Evolutionary conservation across 1,284 basidiomycete species (phyloP).

Genomic region (Nidula niveotomentosa): DNA sequence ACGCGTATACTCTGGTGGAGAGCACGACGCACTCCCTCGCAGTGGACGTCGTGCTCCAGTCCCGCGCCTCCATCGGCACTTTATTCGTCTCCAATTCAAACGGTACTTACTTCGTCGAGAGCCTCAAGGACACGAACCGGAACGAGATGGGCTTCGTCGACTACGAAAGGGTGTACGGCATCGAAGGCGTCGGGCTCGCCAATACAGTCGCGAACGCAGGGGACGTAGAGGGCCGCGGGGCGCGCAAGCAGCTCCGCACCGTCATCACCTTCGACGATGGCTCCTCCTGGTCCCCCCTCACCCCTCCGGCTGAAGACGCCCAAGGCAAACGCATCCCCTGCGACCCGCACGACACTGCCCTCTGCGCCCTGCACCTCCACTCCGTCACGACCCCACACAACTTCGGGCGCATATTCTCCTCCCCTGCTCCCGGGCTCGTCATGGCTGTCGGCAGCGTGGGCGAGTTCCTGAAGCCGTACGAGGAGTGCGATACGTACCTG

Average conservation of each 20-base stretch:
- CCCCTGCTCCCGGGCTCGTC: constrained; percentile 89
- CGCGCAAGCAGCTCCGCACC: constrained; percentile 70
- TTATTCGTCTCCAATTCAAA: constrained; percentile 94
- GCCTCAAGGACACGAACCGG: constrained; percentile 87
- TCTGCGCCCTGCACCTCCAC: constrained; percentile 88
- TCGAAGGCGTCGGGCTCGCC: constrained; percentile 93
- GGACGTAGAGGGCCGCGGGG: constrained; percentile 70
- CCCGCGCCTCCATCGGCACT: constrained; percentile 77
- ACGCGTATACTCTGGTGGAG: constrained; percentile 96
- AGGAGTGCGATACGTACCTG: constrained; percentile 92
- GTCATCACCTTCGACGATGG: constrained; percentile 92
- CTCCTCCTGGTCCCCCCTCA: constrained; percentile 76
- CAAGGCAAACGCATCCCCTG: constrained; percentile 68
- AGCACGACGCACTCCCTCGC: constrained; percentile 90
- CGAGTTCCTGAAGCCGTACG: constrained; percentile 69
- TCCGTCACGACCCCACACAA: constrained; percentile 93
- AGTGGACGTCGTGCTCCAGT: constrained; percentile 88
- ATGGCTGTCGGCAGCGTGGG: constrained; percentile 96
- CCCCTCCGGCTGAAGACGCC: constrained; percentile 60
- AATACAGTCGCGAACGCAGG: constrained; percentile 85
- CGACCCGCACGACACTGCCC: constrained; percentile 50
- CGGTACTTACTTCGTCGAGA: constrained; percentile 94
- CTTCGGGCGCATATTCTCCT: constrained; percentile 91
- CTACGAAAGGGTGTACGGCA: constrained; percentile 87
- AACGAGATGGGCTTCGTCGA: constrained; percentile 90